phyloP scores from a whole-genome alignment of 495 filamentous ascomycete species.

The Neurospora sp. region DNA sequence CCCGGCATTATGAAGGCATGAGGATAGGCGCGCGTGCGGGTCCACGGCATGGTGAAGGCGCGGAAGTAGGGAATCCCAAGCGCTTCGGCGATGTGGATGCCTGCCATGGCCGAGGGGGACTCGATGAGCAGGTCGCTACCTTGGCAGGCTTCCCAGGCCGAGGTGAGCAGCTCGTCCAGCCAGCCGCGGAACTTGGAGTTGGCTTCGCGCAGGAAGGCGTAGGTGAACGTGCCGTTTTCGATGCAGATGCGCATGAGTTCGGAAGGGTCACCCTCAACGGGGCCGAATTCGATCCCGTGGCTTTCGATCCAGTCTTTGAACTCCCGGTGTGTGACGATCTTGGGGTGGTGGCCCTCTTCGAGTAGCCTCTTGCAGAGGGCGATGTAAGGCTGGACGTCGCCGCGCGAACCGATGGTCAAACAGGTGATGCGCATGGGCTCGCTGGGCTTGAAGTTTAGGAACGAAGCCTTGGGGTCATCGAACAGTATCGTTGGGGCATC shows the following conservation, averaged over 20 bases:
- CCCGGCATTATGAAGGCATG: conserved; percentile 96
- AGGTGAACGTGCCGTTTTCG: conserved; percentile 95
- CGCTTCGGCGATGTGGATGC: conserved; percentile 97
- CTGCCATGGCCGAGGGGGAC: conserved; percentile 93
- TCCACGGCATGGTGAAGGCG: conserved; percentile 99
- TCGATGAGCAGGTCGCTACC: conserved; percentile 87
- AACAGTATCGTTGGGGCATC: conserved; percentile 70
- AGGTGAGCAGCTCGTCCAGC: conserved; percentile 78
- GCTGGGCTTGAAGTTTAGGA: conserved; percentile 87
- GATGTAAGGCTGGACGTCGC: conserved; percentile 97
- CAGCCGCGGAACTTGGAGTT: conserved; percentile 84
- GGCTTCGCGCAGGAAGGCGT: conserved; percentile 78
- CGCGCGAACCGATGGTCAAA: conserved; percentile 88
- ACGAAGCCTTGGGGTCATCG: conserved; percentile 84
- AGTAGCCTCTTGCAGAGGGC: conserved; percentile 86
- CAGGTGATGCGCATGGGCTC: conserved; percentile 82
- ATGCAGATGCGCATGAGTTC: conserved; percentile 95
- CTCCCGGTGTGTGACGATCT: conserved; percentile 86
- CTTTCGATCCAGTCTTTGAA: conserved; percentile 81
- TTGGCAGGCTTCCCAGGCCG: conserved; percentile 80
- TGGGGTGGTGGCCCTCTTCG: conserved; percentile 75
- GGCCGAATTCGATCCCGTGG: conserved; percentile 86
- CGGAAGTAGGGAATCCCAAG: conserved; percentile 91
- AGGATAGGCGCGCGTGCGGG: conserved; percentile 87
- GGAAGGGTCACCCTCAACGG: conserved; percentile 82